Percentiles rank a stretch among this genome's conserved stretches.
These are phyloP conservation scores for Euptelea pleiosperma DNA, from an alignment of 164 flowering plant species.

Conservation along the genomic window DNA sequence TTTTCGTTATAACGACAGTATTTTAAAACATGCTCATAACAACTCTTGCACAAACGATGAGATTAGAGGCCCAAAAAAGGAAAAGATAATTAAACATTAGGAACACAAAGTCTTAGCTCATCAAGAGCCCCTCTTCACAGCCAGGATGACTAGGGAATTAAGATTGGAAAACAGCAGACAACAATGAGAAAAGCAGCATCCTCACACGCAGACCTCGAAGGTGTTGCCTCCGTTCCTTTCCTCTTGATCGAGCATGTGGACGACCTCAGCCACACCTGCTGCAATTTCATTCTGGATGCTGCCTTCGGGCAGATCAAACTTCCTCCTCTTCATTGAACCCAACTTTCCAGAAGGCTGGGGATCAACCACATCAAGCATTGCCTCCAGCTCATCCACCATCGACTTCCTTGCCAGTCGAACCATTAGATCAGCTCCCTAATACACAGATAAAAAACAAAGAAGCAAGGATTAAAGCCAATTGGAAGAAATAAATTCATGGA, in stretches of 20 bases:
- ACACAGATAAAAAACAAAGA: not conserved
- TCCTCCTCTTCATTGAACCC: constrained; percentile 69
- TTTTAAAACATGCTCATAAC: too few relatives aligned
- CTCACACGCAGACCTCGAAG: constrained; percentile 43
- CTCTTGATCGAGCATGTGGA: constrained; percentile 65
- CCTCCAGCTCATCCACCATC: constrained; percentile 90
- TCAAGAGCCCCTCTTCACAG: too few relatives aligned
- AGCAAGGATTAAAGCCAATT: constrained; percentile 4
- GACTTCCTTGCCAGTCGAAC: constrained; percentile 75
- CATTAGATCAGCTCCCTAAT: constrained; percentile 81
- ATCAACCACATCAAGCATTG: constrained; percentile 93
- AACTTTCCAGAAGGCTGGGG: constrained; percentile 73
- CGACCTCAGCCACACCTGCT: constrained; percentile 80
- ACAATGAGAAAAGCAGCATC: too few relatives aligned
- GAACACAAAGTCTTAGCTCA: too few relatives aligned
- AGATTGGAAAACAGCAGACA: too few relatives aligned
- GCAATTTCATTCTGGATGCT: constrained; percentile 72
- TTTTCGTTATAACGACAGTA: too few relatives aligned
- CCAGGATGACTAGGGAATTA: too few relatives aligned
- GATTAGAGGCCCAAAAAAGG: too few relatives aligned
- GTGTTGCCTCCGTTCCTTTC: constrained; percentile 27
- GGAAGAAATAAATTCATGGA: not conserved
- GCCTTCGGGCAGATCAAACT: constrained; percentile 75
- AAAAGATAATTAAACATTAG: too few relatives aligned
- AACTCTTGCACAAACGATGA: too few relatives aligned